Percentiles rank a stretch among this genome's conserved stretches.
Conservation (phyloP, 495 filamentous ascomycete genomes). For the Trichoderma gamsii region DNA sequence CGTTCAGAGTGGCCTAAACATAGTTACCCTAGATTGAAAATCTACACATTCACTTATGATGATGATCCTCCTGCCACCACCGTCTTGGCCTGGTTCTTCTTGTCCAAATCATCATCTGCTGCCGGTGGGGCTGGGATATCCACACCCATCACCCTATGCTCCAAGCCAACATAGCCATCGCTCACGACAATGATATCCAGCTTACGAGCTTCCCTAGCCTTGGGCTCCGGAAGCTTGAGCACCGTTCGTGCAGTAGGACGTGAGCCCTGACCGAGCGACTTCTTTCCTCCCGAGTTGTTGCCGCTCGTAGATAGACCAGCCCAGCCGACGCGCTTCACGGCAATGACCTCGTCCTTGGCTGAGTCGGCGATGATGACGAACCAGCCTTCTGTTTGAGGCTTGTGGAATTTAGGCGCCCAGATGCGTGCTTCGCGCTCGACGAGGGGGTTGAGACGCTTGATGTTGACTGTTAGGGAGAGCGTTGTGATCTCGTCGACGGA, state of each 20-base stretch:
- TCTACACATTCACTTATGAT: not conserved
- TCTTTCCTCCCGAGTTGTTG: not conserved
- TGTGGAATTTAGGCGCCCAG: conserved; percentile 84
- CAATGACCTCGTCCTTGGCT: conserved; percentile 66
- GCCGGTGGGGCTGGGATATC: conserved; percentile 41
- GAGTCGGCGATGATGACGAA: conserved; percentile 71
- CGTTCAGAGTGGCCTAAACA: no score
- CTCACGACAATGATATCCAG: conserved; percentile 71
- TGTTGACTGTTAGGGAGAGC: conserved; percentile 52
- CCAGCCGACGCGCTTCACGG: conserved; percentile 82
- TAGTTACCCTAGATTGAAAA: no score
- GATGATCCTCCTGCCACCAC: conserved; percentile 3
- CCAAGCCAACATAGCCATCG: conserved; percentile 81
- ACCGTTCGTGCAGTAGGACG: conserved; percentile 43
- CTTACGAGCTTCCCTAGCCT: conserved; percentile 36
- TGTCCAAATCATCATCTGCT: conserved; percentile 33
- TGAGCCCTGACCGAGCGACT: conserved; percentile 22
- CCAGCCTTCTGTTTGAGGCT: conserved; percentile 91
- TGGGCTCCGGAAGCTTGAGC: conserved; percentile 56
- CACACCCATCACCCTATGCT: conserved; percentile 54
- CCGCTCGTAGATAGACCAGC: not conserved
- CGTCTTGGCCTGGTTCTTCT: conserved; percentile 19
- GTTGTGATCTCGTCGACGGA: conserved; percentile 54
- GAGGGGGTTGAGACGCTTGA: conserved; percentile 62
- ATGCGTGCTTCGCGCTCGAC: conserved; percentile 59